Conservation (phyloP, 2,329 filamentous ascomycete genomes). For the Teratosphaeriaceae sp. region DNA sequence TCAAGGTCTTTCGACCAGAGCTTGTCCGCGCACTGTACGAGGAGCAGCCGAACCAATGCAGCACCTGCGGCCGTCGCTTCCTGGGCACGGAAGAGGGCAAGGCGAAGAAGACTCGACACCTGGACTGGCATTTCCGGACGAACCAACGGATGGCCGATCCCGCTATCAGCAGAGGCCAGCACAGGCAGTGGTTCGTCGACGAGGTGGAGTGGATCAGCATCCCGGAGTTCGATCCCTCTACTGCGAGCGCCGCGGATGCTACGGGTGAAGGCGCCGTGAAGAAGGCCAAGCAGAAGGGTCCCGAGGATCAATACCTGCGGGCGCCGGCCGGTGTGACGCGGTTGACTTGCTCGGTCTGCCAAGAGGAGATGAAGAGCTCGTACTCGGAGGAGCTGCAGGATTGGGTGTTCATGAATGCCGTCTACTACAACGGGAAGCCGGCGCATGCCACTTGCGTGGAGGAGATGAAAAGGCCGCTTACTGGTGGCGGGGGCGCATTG, state of each 20-base stretch:
- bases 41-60: constrained; percentile 76
- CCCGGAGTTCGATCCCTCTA: constrained; percentile 64
- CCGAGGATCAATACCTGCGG: constrained; percentile 65
- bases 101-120: constrained; percentile 80
- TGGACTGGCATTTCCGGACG: constrained; percentile 98
- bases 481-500: constrained; percentile 12
- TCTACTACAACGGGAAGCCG: constrained; percentile 68
- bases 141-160: constrained; percentile 84
- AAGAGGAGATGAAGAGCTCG: constrained; percentile 86
- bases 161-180: constrained; percentile 69
- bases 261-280: constrained; percentile 27
- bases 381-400: constrained; percentile 93
- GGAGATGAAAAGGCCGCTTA: constrained; percentile 61
- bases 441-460: constrained; percentile 88
- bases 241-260: constrained; percentile 33
- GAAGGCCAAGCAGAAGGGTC: constrained; percentile 43
- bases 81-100: constrained; percentile 68
- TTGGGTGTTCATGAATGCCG: constrained; percentile 92
- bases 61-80: constrained; percentile 86
- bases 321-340: constrained; percentile 70
- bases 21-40: constrained; percentile 72
- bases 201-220: constrained; percentile 90
- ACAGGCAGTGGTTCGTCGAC: constrained; percentile 91
- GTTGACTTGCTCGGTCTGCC: constrained; percentile 87
- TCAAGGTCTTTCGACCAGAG: constrained; percentile 57